Percentiles rank a stretch among this genome's conserved stretches.
Evolutionary conservation across 2,329 filamentous ascomycete genomes (phyloP).

Genomic region (Chrysoporthe cubensis): DNA sequence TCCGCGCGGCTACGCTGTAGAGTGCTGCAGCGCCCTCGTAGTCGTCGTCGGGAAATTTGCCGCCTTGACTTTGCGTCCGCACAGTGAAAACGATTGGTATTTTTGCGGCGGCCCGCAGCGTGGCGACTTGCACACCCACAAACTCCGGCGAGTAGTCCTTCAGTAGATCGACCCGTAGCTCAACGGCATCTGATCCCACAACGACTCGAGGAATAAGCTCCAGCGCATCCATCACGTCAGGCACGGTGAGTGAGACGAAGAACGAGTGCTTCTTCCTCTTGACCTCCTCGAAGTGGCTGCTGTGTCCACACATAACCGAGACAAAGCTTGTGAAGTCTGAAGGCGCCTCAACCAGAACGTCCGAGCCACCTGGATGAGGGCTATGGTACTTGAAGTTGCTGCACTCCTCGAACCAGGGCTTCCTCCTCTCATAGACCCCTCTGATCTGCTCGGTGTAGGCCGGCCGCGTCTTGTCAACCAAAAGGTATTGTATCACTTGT

Average conservation of each 20-base stretch:
- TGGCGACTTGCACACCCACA: constrained; percentile 78
- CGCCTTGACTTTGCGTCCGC: constrained; percentile 83
- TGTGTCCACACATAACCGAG: constrained; percentile 67
- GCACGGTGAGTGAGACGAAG: constrained; percentile 89
- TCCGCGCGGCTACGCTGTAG: constrained; percentile 77
- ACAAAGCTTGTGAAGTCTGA: constrained; percentile 77
- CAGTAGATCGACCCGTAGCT: constrained; percentile 89
- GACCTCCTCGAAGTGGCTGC: constrained; percentile 57
- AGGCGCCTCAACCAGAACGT: constrained; percentile 50
- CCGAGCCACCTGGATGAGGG: constrained; percentile 58
- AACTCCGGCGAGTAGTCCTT: constrained; percentile 77
- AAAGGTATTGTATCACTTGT: constrained; percentile 85
- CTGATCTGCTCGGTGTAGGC: constrained; percentile 93
- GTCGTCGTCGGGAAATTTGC: constrained; percentile 80
- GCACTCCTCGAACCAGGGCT: constrained; percentile 88
- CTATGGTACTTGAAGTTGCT: constrained; percentile 95
- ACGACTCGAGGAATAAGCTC: constrained; percentile 72
- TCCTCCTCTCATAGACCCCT: constrained; percentile 85
- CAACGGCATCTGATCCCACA: constrained; percentile 89
- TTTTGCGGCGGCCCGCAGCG: constrained; percentile 72
- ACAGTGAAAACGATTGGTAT: constrained; percentile 92
- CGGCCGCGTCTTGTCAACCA: constrained; percentile 85
- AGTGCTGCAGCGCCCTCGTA: constrained; percentile 72
- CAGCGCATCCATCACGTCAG: constrained; percentile 67
- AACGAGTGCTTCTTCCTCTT: constrained; percentile 77